Evolutionary conservation across 208 protist species (phyloP), one percentile per base, ranked within the genome.

Genomic region (Acanthamoeba lenticulata): DNA sequence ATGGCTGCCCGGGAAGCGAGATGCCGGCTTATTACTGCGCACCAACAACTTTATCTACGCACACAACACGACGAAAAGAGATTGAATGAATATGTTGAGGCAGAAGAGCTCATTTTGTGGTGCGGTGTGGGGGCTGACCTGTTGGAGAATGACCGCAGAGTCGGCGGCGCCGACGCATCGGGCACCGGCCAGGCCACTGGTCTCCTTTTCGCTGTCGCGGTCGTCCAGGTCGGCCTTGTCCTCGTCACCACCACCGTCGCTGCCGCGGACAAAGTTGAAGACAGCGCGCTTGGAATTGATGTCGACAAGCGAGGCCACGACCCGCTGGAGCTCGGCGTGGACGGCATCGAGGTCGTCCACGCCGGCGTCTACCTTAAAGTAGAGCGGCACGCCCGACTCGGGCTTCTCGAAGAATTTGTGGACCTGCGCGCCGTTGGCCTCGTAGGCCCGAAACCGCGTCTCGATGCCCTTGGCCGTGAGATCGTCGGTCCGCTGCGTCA

Each of bases 401-500:
- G 72, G 72, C 24, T 52, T 44, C 38, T 45, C 40, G 72, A 83
- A 83, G 42, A 83, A 83, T 0, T 4, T 32, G 40, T 11, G 21
- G 27, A 83, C 27, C 36, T 3, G 21, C 40, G 19, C 29, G 72
- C 72, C 72, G 40, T 52, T 52, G 38, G 36, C 21, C 0, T 83
- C 29, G 40, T 83, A 83, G 19, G 72, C 15, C 15, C 40, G 36
- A 19, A 83, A 83, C 19, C 72, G 72, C 1, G 49, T 40, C 42
- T 83, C 72, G 42, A 83, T 83, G 72, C 72, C 72, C 72, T 83
- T 2, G 29, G 72, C 34, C 3, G 72, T 83, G 72, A 83, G 72
- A 34, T 83, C 72, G 29, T 83, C 72, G 38, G 72, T 38, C 0
- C 72, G 36, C 42, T 83, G 72, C 0, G 72, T 83, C 19, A 83